Evolutionary conservation across 306 rosid species (phyloP).

Genomic region (Medicago arabica): DNA sequence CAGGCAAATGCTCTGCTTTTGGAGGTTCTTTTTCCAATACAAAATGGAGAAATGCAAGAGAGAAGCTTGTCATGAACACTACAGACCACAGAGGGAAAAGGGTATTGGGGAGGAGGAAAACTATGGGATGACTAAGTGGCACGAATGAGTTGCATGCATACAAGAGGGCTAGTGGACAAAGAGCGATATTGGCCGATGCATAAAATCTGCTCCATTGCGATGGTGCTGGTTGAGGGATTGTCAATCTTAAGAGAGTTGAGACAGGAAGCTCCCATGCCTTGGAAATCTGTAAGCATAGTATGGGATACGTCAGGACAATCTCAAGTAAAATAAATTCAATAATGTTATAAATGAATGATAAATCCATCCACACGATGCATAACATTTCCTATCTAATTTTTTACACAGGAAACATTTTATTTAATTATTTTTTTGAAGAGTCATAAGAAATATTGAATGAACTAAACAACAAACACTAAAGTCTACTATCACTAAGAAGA

Average conservation of each 20-base stretch:
- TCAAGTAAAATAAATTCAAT: slow-evolving; percentile 26
- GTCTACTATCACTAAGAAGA: background rate
- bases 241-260: slow-evolving; percentile 70
- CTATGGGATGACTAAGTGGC: slow-evolving; percentile 70
- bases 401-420: background rate
- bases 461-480: slow-evolving; percentile 13
- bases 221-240: slow-evolving; percentile 81
- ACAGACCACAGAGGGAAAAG: slow-evolving; percentile 88
- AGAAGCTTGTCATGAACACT: slow-evolving; percentile 67
- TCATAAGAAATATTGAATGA: slow-evolving; percentile 5
- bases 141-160: slow-evolving; percentile 81
- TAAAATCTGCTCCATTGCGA: slow-evolving; percentile 86
- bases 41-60: slow-evolving; percentile 82
- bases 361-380: slow-evolving; percentile 9
- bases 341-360: slow-evolving; percentile 20
- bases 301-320: slow-evolving; percentile 38
- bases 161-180: slow-evolving; percentile 78
- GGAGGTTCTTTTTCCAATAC: slow-evolving; percentile 82
- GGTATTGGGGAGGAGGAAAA: slow-evolving; percentile 80
- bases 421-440: background rate
- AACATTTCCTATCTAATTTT: background rate
- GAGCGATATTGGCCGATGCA: slow-evolving; percentile 79
- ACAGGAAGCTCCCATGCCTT: slow-evolving; percentile 75
- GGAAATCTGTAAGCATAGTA: slow-evolving; percentile 60
- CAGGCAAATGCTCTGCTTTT: slow-evolving; percentile 75